These are phyloP conservation scores for Rhizophagus clarus DNA, from an alignment of 192 early-diverging fungal species.

Conservation along the genomic window DNA sequence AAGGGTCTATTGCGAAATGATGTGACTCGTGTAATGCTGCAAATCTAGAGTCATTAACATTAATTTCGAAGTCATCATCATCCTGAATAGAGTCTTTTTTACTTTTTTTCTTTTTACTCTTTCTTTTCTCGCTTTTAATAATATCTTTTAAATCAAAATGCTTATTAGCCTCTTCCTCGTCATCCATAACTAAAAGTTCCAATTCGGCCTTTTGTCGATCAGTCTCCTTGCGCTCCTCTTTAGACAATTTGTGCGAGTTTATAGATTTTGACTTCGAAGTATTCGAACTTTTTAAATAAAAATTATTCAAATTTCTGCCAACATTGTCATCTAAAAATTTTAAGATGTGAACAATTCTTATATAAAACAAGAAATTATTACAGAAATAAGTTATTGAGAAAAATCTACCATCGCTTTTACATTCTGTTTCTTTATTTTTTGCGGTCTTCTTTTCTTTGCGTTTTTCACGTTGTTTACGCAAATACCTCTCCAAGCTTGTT, in stretches of 20 bases:
- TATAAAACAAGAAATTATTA: neutral
- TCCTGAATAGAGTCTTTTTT: constrained; percentile 54
- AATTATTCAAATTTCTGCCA: neutral
- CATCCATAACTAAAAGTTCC: constrained; percentile 79
- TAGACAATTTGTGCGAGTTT: constrained; percentile 58
- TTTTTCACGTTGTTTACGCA: constrained; percentile 84
- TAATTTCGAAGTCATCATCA: constrained; percentile 86
- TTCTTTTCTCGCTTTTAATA: constrained; percentile 80
- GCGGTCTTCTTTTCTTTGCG: constrained; percentile 60
- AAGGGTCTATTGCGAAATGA: constrained; percentile 94
- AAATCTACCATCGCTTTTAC: constrained; percentile 24
- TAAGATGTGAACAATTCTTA: constrained; percentile 6
- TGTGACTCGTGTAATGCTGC: constrained; percentile 74
- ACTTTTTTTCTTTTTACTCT: constrained; percentile 54
- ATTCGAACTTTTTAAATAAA: constrained; percentile 46
- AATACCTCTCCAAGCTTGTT: constrained; percentile 82
- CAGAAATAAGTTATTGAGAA: neutral
- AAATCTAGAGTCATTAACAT: constrained; percentile 87
- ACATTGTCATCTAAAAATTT: constrained; percentile 42
- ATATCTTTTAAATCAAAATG: constrained; percentile 91
- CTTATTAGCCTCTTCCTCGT: constrained; percentile 57
- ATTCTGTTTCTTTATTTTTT: constrained; percentile 38
- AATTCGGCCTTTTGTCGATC: constrained; percentile 75
- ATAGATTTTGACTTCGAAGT: constrained; percentile 37
- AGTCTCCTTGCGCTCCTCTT: constrained; percentile 57